Conservation (phyloP, 306 rosid species). For the Hippophae rhamnoides region DNA sequence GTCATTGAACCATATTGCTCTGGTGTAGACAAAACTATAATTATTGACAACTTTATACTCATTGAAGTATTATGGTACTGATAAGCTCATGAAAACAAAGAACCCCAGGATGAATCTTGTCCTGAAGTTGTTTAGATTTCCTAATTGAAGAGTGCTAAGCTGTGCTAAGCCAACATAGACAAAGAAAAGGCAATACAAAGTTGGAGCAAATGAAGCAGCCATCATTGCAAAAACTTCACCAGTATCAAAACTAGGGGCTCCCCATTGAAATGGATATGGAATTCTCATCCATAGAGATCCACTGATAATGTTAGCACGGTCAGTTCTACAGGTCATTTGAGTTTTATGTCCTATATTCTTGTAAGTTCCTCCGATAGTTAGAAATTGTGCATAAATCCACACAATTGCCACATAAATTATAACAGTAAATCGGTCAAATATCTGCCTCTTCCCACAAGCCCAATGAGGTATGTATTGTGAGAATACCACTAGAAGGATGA, state of each 20-base stretch:
- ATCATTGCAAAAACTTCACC: slow-evolving; percentile 99
- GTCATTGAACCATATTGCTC: slow-evolving; percentile 53
- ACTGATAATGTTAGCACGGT: slow-evolving; percentile 72
- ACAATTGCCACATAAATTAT: slow-evolving; percentile 67
- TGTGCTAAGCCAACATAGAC: slow-evolving; percentile 93
- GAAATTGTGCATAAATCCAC: slow-evolving; percentile 83
- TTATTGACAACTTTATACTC: slow-evolving; percentile 74
- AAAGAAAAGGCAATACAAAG: slow-evolving; percentile 84
- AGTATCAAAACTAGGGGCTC: slow-evolving; percentile 92
- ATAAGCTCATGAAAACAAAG: slow-evolving; percentile 78
- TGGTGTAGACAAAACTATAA: slow-evolving; percentile 78
- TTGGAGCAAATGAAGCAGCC: slow-evolving; percentile 88
- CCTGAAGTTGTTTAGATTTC: slow-evolving; percentile 84
- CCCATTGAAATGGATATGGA: slow-evolving; percentile 99
- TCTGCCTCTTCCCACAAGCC: slow-evolving; percentile 40
- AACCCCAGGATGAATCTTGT: slow-evolving; percentile 73
- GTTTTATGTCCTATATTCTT: slow-evolving; percentile 44
- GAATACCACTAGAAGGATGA: slow-evolving; percentile 53
- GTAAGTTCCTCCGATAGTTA: slow-evolving; percentile 87
- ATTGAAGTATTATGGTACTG: slow-evolving; percentile 88
- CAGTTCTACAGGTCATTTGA: slow-evolving; percentile 77
- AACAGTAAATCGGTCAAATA: slow-evolving; percentile 73
- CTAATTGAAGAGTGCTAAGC: slow-evolving; percentile 72
- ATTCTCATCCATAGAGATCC: slow-evolving; percentile 90
- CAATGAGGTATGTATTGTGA: slow-evolving; percentile 87